Base-by-base conservation (phyloP, 176 grass and related monocot species). In the Tuctoria greenei region DNA sequence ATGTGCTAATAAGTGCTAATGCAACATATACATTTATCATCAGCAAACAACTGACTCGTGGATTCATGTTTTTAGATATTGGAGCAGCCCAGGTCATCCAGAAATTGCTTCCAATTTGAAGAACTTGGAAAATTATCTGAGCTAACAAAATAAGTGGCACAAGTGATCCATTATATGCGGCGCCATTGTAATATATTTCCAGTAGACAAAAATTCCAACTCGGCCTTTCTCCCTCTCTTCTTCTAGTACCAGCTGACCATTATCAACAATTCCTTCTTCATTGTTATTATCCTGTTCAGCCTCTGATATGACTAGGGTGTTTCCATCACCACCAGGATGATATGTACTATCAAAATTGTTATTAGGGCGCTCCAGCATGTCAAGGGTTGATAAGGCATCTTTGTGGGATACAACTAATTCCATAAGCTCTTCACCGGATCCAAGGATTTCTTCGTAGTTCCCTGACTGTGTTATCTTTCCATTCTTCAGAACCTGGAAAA, bases 191-290 rank as follows among this genome's bases (percentile, higher is more conserved):
- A 94, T 77, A 50, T 88, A 88, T 54, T 78, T 86, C 85, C 85
- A 84, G 55, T 91, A 94, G 50, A 94, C 79, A 56, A 43, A 67
- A 72, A 91, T 82, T 43, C 85, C 88, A 43, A 90, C 85, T 23
- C 82, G 79, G 36, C 85, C 92, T 84, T 84, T 78, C 79, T 89
- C 92, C 78, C 88, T 91, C 49, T 95, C 92, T 82, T 95, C 91
- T 60, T 90, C 88, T 75, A 82, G 72, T 71, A 91, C 80, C 13
- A 91, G 67, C 31, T 91, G 85, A 50, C 83, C 85, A 35, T 73
- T 84, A 56, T 74, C 41, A 35, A 3, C 10, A 61, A 46, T 54
- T 21, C 21, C 58, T 37, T 8, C 50, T 21, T 54, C 12, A 4
- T 44, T 25, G 13, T 28, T 69, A 52, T 25, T 47, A 69, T 16